Evolutionary conservation across 495 filamentous ascomycete genomes (phyloP).

Genomic region (Podospora australis): DNA sequence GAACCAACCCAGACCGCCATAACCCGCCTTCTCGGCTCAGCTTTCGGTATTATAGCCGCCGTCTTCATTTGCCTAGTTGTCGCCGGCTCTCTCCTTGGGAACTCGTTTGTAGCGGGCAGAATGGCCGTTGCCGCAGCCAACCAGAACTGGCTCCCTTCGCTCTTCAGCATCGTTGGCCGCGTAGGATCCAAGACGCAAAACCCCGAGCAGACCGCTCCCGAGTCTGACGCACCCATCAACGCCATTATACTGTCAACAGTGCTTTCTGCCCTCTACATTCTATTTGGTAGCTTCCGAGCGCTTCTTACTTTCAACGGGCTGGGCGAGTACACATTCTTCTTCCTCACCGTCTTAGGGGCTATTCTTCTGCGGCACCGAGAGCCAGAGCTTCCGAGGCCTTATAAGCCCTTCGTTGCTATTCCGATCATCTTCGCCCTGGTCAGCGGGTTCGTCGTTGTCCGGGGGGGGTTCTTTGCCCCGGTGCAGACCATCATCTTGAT

Average conservation of each 20-base stretch:
- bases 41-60: constrained; percentile 40
- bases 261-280: constrained; percentile 47
- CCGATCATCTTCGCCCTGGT: constrained; percentile 44
- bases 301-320: constrained; percentile 52
- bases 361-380: constrained; percentile 46
- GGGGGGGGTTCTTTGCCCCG: constrained; percentile 49
- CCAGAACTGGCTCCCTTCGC: constrained; percentile 43
- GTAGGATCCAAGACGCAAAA: constrained; percentile 20
- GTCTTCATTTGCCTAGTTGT: constrained; percentile 47
- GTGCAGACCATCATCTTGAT: constrained; percentile 40
- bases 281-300: constrained; percentile 50
- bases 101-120: constrained; percentile 50
- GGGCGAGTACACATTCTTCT: constrained; percentile 53
- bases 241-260: constrained; percentile 43
- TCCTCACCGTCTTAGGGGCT: constrained; percentile 47
- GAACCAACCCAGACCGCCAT: constrained; percentile 41
- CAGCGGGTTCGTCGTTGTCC: constrained; percentile 48
- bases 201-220: constrained; percentile 6
- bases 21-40: constrained; percentile 42
- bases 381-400: constrained; percentile 40
- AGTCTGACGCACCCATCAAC: constrained; percentile 44
- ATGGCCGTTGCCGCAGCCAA: constrained; percentile 52
- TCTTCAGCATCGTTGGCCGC: constrained; percentile 37
- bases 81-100: constrained; percentile 49
- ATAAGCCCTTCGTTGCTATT: constrained; percentile 40